phyloP scores from a whole-genome alignment of 495 filamentous ascomycete species.

The Gamarada debralockiae region DNA sequence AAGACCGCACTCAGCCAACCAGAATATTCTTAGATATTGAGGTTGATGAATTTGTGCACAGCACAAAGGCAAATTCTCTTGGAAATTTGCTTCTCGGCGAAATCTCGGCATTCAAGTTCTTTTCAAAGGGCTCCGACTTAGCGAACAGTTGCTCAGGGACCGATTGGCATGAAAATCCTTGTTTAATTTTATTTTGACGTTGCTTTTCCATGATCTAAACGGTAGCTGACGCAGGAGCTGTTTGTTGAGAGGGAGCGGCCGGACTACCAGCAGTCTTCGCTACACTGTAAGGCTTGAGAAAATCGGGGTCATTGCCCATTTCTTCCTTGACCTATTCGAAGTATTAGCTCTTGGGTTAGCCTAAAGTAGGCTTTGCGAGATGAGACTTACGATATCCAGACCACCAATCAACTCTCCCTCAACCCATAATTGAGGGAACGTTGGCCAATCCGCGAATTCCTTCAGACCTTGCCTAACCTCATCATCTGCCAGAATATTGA shows the following conservation, averaged over 20 bases:
- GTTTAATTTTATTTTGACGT: no score
- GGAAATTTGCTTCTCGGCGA: no score
- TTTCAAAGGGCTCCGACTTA: no score
- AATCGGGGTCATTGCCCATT: constrained; percentile 62
- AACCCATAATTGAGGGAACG: constrained; percentile 52
- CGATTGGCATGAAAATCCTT: no score
- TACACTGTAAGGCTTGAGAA: constrained; percentile 65
- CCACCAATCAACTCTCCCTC: constrained; percentile 41
- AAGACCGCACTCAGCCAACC: no score
- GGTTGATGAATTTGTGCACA: no score
- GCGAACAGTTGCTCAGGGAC: no score
- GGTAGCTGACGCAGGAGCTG: constrained; percentile 5
- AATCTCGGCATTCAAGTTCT: no score
- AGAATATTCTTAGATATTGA: no score
- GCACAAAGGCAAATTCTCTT: no score
- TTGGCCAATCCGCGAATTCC: constrained; percentile 94
- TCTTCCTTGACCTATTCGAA: constrained; percentile 53
- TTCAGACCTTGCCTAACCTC: constrained; percentile 96
- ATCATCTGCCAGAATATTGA: constrained; percentile 97
- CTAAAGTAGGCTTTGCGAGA: background rate
- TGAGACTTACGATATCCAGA: constrained; percentile 85
- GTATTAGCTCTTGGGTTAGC: background rate
- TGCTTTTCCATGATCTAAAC: no score
- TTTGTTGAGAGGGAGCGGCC: constrained; percentile 1
- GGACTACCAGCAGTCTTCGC: constrained; percentile 24